A percentile compares a stretch with the other conserved stretches of the same genome.
Evolutionary conservation across 225 moss, liverwort and hornwort genomes (phyloP).

Genomic region (Sphagnum tenellum): DNA sequence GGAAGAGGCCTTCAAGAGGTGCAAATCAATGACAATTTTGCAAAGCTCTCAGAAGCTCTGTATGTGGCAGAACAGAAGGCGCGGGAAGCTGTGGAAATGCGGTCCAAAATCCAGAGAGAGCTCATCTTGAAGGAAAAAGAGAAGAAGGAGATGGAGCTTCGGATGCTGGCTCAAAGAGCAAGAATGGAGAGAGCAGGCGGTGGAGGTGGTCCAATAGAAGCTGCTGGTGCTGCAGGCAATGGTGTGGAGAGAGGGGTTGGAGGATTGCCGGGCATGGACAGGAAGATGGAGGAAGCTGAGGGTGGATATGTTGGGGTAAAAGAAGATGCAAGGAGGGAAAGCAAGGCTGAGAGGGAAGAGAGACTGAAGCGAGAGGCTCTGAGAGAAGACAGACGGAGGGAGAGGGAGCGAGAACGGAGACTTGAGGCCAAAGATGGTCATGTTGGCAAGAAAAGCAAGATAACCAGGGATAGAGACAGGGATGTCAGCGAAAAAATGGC

Average conservation of each 20-base stretch:
- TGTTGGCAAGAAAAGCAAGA: constrained; percentile 44
- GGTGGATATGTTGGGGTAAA: constrained; percentile 10
- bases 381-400: constrained; percentile 43
- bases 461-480: constrained; percentile 49
- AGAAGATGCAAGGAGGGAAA: constrained; percentile 33
- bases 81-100: constrained; percentile 51
- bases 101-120: constrained; percentile 52
- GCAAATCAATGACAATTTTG: constrained; percentile 54
- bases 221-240: constrained; percentile 24
- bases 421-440: constrained; percentile 46
- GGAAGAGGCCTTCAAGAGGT: constrained; percentile 58
- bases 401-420: constrained; percentile 47
- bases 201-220: neutral
- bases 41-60: constrained; percentile 42
- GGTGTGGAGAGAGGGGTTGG: constrained; percentile 12
- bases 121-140: constrained; percentile 52
- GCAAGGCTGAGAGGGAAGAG: constrained; percentile 37
- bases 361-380: constrained; percentile 30
- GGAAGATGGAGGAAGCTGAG: constrained; percentile 31
- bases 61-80: constrained; percentile 59
- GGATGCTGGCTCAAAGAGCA: constrained; percentile 46
- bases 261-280: constrained; percentile 1
- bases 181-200: constrained; percentile 55
- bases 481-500: constrained; percentile 53
- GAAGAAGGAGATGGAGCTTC: constrained; percentile 57